Evolutionary conservation across 208 protist genomes (phyloP), one percentile per base, ranked within the genome.

Genomic region (Trypanosoma platydactyli): DNA sequence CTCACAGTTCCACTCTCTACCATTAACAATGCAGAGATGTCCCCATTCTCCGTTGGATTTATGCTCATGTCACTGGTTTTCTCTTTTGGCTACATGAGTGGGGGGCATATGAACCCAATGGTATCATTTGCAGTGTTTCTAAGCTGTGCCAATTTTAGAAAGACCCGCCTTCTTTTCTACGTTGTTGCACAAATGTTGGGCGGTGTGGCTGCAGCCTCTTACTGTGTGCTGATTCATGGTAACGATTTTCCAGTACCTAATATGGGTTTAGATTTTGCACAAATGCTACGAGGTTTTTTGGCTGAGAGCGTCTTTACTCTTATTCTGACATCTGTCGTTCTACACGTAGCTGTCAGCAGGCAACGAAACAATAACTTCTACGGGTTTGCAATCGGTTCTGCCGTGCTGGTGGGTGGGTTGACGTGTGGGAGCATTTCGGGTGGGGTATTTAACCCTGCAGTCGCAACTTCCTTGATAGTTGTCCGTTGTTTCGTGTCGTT

Each of bases 221-320:
- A 80, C 68, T 85, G 77, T 65, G 76, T 89, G 55, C 65, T 88
- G 59, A 77, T 94, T 48, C 75, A 86, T 52, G 87, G 81, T 4
- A 51, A 71, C 6, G 76, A 83, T 7, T 90, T 89, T 65, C 75
- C 79, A 11, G 75, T 88, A 38, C 84, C 83, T 13, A 90, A 84
- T 63, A 84, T 81, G 79, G 84, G 83, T 15, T 57, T 81, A 9
- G 70, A 78, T 63, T 85, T 94, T 63, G 25, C 57, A 12, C 68
- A 72, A 27, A 85, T 90, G 82, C 51, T 89, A 20, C 81, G 87
- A 27, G 84, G 73, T 18, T 90, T 94, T 67, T 71, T 91, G 11
- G 87, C 84, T 27, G 87, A 94, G 66, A 82, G 76, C 53, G 73
- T 91, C 42, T 94, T 86, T 71, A 94, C 81, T 13, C 91, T 94